Evolutionary conservation across 139 green algal genomes (phyloP), one percentile per base, ranked within the genome.

Genomic region (Raphidocelis subcapitata): DNA sequence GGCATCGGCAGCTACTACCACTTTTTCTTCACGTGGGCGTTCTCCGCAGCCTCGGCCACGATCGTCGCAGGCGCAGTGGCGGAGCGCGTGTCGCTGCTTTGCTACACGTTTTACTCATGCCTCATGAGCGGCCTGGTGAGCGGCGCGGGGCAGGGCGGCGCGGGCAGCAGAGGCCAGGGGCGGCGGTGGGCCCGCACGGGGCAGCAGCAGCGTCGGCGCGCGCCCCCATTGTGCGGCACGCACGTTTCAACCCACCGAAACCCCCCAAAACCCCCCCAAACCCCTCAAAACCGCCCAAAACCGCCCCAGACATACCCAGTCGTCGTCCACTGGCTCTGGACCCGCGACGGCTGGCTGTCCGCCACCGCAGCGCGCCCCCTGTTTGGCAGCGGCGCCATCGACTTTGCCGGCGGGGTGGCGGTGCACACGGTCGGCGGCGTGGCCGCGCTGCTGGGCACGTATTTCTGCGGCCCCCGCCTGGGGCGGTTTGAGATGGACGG

Each of bases 401-500:
- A 90, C 66, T 88, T 84, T 73, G 85, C 82, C 37, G 75, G 79
- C 41, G 62, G 69, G 44, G 51, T 70, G 26, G 79, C 85, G 29
- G 86, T 92, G 37, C 86, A 94, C 75, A 81, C 87, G 35, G 79
- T 90, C 32, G 88, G 88, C 33, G 88, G 88, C 65, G 68, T 68
- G 3, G 94, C 94, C 29, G 87, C 86, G 2, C 75, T 96, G 29
- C 82, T 92, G 24, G 94, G 86, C 35, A 86, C 87, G 35, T 84
- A 75, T 62, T 86, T 98, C 36, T 74, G 96, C 2, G 94, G 94
- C 2, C 94, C 94, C 14, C 88, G 94, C 70, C 82, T 94, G 10
- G 94, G 94, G 8, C 89, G 94, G 35, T 98, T 97, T 69, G 82
- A 87, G 41, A 64, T 84, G 28, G 74, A 94, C 49, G 92, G 92